A percentile compares a stretch with the other conserved stretches of the same genome.
phyloP scores from a whole-genome alignment of 768 basidiomycete species.

The Termitomyces sp. region DNA sequence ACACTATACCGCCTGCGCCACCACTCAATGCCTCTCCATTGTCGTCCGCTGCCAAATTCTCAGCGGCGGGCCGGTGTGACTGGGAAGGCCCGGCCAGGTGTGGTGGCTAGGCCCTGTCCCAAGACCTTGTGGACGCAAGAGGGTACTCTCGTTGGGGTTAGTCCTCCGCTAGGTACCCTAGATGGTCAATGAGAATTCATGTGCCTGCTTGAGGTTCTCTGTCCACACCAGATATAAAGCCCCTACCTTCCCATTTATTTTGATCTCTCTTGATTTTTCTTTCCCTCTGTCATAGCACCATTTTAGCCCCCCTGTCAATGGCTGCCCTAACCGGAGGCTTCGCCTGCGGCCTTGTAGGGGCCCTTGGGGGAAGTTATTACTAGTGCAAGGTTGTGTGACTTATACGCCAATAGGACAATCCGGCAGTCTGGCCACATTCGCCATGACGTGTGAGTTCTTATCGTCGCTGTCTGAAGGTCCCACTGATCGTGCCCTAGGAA shows the following conservation, averaged over 20 bases:
- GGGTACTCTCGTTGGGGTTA: conserved; percentile 11
- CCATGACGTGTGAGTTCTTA: conserved; percentile 5
- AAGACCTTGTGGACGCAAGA: conserved; percentile 2
- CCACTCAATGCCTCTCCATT: background rate
- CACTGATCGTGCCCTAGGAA: conserved; percentile 3
- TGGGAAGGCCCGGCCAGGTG: background rate
- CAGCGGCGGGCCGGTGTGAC: background rate
- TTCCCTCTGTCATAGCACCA: background rate
- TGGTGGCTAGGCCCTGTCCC: background rate
- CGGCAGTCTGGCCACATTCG: conserved; percentile 6
- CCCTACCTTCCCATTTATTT: conserved; percentile 2
- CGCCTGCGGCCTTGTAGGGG: background rate
- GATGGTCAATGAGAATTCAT: conserved; percentile 12
- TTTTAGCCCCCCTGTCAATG: background rate
- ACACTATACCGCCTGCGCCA: background rate
- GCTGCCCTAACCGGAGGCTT: background rate
- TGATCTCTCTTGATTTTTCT: conserved; percentile 10
- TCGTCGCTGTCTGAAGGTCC: background rate
- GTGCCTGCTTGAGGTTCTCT: conserved; percentile 16
- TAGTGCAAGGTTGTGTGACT: background rate
- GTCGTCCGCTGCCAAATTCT: background rate
- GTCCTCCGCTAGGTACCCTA: conserved; percentile 8
- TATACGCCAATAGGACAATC: conserved; percentile 6
- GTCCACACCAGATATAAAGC: conserved; percentile 14
- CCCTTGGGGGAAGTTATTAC: background rate